phyloP scores from a whole-genome alignment of 331 rosid genomes.

The Phaseolus coccineus region DNA sequence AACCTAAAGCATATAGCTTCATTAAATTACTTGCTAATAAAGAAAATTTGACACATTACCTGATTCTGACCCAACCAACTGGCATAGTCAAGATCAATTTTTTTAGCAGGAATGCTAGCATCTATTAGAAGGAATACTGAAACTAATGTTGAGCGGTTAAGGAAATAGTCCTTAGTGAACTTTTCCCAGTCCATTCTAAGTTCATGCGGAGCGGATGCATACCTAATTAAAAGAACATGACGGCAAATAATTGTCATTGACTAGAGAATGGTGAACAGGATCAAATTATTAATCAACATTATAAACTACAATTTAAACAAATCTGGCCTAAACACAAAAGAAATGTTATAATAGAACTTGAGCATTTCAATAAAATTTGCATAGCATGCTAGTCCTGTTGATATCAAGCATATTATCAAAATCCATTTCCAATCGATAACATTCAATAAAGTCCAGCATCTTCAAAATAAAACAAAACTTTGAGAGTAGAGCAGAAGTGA shows the following conservation, averaged over 20 bases:
- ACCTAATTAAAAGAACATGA: constrained; percentile 58
- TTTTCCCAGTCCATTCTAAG: constrained; percentile 87
- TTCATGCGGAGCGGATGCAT: constrained; percentile 95
- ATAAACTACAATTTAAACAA: background rate
- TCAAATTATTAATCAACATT: constrained; percentile 14
- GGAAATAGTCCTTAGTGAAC: constrained; percentile 92
- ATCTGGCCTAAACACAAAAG: background rate
- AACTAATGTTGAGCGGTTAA: constrained; percentile 79
- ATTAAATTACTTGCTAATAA: background rate
- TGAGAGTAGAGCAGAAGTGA: background rate
- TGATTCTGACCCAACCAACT: constrained; percentile 96
- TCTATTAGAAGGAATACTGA: constrained; percentile 95
- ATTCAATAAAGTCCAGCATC: background rate
- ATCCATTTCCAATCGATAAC: background rate
- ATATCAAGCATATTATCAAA: constrained; percentile 8
- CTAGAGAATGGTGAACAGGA: constrained; percentile 6
- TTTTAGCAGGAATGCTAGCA: constrained; percentile 95
- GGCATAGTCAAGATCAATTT: constrained; percentile 90
- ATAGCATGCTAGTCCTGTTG: constrained; percentile 5
- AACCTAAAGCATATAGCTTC: constrained; percentile 1
- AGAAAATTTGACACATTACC: constrained; percentile 54
- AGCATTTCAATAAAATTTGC: constrained; percentile 4
- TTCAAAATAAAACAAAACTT: background rate
- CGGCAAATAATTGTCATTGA: background rate
- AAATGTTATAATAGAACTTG: background rate